Conservation (phyloP, 176 grass and related monocot genomes). For the Saccharum officinarum region DNA sequence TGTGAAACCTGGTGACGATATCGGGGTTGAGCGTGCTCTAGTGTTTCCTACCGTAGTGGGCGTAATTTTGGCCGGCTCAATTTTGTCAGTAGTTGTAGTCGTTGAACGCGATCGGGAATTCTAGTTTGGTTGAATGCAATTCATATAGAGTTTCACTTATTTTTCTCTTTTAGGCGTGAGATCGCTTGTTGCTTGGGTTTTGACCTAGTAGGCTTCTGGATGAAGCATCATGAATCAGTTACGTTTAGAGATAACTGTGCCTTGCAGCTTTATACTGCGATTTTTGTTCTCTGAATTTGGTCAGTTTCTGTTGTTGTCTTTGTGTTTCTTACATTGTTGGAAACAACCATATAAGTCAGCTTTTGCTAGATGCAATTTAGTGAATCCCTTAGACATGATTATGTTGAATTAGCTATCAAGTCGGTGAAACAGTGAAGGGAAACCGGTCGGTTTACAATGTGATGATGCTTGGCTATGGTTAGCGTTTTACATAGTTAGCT, state of each 20-base stretch:
- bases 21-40: not conserved
- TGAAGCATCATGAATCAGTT: not conserved
- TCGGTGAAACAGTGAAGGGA: not conserved
- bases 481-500: constrained; percentile 9
- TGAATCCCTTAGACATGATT: not conserved
- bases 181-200: not conserved
- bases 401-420: constrained; percentile 14
- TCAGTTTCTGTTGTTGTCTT: not conserved
- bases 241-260: not conserved
- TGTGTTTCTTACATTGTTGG: not conserved
- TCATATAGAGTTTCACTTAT: not conserved
- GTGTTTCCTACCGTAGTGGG: not conserved
- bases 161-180: not conserved
- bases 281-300: not conserved
- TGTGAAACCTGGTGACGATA: not conserved
- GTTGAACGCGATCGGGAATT: not conserved
- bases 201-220: not conserved
- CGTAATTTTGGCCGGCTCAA: not conserved
- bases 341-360: not conserved
- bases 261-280: not conserved
- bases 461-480: constrained; percentile 1
- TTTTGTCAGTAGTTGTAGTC: not conserved
- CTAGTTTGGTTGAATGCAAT: constrained; percentile 2
- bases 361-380: not conserved
- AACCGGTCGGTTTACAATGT: not conserved